A percentile compares a stretch with the other conserved stretches of the same genome.
Evolutionary conservation across 163 green algal species (phyloP).

Genomic region (Scenedesmus sp.): DNA sequence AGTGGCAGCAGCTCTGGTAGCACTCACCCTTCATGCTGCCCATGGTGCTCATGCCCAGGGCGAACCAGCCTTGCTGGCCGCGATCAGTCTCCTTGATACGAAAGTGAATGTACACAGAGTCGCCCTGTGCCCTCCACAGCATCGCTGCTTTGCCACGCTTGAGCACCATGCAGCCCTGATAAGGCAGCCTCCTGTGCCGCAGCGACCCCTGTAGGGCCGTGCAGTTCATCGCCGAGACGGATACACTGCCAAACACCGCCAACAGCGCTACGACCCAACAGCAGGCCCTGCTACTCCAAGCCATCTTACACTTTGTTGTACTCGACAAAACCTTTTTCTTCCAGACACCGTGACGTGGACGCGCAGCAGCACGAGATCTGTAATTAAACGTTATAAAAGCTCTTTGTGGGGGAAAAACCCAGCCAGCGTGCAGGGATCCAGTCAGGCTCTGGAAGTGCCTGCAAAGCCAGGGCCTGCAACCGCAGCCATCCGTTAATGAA

Average conservation of each 20-base stretch:
- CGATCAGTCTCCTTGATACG: neutral
- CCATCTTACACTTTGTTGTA: neutral
- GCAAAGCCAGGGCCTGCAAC: too few species aligned
- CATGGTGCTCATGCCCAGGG: neutral
- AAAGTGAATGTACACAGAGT: neutral
- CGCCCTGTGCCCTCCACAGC: neutral
- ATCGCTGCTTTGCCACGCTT: conserved; percentile 4
- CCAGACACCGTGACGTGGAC: neutral
- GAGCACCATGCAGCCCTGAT: neutral
- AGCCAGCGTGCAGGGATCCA: too few species aligned
- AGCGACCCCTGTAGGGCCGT: neutral
- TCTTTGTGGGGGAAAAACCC: too few species aligned
- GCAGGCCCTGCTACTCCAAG: neutral
- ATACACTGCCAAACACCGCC: neutral
- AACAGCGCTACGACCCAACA: neutral
- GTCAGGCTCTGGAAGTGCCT: too few species aligned
- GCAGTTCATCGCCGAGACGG: neutral
- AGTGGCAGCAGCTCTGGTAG: neutral
- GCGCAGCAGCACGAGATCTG: neutral
- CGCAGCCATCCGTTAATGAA: too few species aligned
- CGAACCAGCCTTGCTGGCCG: neutral
- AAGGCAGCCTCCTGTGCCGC: neutral
- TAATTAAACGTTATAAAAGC: too few species aligned
- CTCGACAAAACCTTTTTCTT: neutral
- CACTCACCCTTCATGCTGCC: conserved; percentile 29